A percentile compares a stretch with the other conserved stretches of the same genome.
Evolutionary conservation across 306 rosid genomes (phyloP).

Genomic region (Dryas alaskensis): DNA sequence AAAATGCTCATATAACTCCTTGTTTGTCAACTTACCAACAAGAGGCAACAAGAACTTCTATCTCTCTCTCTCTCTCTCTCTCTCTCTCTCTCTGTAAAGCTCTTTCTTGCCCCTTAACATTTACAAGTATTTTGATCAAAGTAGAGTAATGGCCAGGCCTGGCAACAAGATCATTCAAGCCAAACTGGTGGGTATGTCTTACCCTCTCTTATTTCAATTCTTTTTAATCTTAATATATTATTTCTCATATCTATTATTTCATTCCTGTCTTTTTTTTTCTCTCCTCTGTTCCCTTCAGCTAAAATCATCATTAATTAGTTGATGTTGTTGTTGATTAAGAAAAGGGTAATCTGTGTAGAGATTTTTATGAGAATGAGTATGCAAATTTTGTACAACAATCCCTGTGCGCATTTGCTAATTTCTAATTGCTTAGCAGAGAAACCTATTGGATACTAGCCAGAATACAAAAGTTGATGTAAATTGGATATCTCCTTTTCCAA

Average conservation of each 20-base stretch:
- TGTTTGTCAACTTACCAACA: slow-evolving; percentile 6
- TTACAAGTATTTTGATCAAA: slow-evolving; percentile 11
- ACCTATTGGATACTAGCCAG: background rate
- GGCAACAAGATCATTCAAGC: slow-evolving; percentile 79
- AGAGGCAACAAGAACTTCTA: background rate
- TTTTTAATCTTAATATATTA: background rate
- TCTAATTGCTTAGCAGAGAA: background rate
- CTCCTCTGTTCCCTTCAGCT: background rate
- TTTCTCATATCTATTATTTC: background rate
- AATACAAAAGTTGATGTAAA: background rate
- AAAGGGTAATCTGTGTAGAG: background rate
- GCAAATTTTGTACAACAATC: background rate
- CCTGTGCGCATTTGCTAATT: background rate
- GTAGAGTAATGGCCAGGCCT: slow-evolving; percentile 44
- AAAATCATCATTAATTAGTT: background rate
- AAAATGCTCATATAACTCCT: background rate
- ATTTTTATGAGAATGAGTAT: background rate
- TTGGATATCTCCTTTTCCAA: background rate
- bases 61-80: background rate
- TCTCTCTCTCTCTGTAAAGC: background rate
- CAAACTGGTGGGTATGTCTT: slow-evolving; percentile 91
- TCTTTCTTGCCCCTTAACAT: background rate
- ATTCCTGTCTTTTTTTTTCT: background rate
- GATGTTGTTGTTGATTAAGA: background rate
- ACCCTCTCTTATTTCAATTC: slow-evolving; percentile 34